Evolutionary conservation across 192 early-diverging fungal genomes (phyloP), one percentile per base, ranked within the genome.

Genomic region (Rhizophagus sp.): DNA sequence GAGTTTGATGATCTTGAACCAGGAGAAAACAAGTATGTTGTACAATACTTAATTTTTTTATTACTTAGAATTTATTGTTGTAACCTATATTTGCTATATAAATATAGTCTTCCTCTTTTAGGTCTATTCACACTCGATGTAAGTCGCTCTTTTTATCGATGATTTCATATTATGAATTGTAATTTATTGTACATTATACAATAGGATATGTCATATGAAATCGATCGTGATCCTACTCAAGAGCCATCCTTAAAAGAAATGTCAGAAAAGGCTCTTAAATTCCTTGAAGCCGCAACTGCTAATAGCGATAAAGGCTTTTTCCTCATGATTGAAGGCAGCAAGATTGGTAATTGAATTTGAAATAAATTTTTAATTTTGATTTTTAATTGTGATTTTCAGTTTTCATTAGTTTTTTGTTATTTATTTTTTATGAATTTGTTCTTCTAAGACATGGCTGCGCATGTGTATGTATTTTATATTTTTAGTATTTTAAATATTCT

Each of bases 291-390:
- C 3, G 87, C 90, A 3, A 86, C 87, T 1, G 81, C 81, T 63
- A 80, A 86, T 74, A 82, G 84, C 30, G 87, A 89, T 67, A 79
- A 86, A 0, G 97, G 98, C 5, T 99, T 98, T 85, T 96, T 98
- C 82, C 85, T 99, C 82, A 96, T 99, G 95, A 93, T 99, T 79
- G 98, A 99, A 87, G 96, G 98, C 44, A 95, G 93, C 76, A 86
- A 96, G 63, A 99, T 99, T 78, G 89, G 81, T 82, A 71, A 78
- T 33, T 41, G 33, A n/a, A 17, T 27, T 79, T 33, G 49, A 34
- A 30, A 64, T 41, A 7, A 13, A 50, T 27, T 13, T 44, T 25
- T 39, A 33, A 4, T 57, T 65, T 57, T 19, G 13, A 19, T 57
- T 19, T 57, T 4, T 4, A 19, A 9, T 44, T 44, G 1, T 30